A percentile compares a stretch with the other conserved stretches of the same genome.
Evolutionary conservation across 2,329 filamentous ascomycete species (phyloP).

Genomic region (Pseudovirgaria hyperparasitica): DNA sequence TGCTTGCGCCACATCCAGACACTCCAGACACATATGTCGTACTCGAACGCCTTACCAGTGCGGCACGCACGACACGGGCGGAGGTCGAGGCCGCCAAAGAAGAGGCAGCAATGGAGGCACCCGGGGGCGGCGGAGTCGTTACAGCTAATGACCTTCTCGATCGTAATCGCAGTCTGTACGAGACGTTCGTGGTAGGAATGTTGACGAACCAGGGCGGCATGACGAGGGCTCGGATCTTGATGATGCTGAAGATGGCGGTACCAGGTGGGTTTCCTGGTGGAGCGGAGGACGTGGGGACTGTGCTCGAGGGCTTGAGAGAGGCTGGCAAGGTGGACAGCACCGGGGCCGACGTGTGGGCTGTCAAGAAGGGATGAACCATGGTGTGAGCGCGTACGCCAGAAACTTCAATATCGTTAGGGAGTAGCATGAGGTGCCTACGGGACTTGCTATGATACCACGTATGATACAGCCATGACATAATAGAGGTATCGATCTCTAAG

Average conservation of each 20-base stretch:
- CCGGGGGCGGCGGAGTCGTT: conserved; percentile 35
- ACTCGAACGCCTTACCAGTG: conserved; percentile 40
- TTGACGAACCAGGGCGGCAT: conserved; percentile 83
- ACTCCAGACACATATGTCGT: conserved; percentile 46
- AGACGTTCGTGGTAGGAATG: conserved; percentile 91
- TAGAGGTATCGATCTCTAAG: no score
- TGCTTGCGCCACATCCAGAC: conserved; percentile 45
- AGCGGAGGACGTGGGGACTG: conserved; percentile 73
- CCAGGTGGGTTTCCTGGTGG: conserved; percentile 81
- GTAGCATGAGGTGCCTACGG: no score
- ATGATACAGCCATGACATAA: no score
- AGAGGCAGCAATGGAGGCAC: conserved; percentile 22
- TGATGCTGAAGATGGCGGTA: conserved; percentile 92
- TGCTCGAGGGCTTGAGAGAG: conserved; percentile 58
- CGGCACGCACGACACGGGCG: conserved; percentile 14
- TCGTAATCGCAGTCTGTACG: conserved; percentile 64
- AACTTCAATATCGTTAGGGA: no score
- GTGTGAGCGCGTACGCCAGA: no score
- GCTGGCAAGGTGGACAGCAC: conserved; percentile 16
- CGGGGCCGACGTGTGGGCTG: conserved; percentile 20
- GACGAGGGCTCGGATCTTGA: conserved; percentile 67
- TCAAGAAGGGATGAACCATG: conserved; percentile 13
- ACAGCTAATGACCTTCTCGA: conserved; percentile 46
- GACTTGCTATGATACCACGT: no score
- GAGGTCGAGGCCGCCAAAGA: conserved; percentile 25